Base-by-base conservation (phyloP, 768 basidiomycete species). In the Hydnomerulius pinastri region DNA sequence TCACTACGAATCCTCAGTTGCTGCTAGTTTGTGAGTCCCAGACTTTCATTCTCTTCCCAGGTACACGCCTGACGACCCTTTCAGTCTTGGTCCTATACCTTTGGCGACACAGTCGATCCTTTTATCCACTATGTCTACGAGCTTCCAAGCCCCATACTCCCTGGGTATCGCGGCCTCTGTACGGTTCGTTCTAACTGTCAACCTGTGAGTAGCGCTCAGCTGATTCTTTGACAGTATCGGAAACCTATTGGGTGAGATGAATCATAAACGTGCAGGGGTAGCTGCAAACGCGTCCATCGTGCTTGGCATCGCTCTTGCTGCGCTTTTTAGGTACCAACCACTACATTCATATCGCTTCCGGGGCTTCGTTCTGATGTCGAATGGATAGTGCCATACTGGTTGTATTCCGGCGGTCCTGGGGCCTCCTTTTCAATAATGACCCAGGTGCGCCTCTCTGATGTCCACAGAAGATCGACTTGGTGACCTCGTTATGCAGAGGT, bases 71-170 rank as follows among this genome's bases (percentile, higher is more conserved):
- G 50, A 46, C 58, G 17, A 58, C 63, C 60, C 62, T 18, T 47
- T 35, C 50, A 87, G 87, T 27, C 71, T 94, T 2, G 90, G 93
- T 1, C 87, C 93, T 2, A 78, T 81, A 3, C 76, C 81, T 13
- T 77, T 98, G 2, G 95, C 94, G 0, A 83, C 90, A 0, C 92
- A 97, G 64, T 90, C 88, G 2, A 84, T 96, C 1, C 76, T 96
- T 9, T 75, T 86, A 36, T 84, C 80, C 13, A 88, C 86, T 21
- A 78, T 81, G 17, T 89, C 85, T 0, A 83, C 81, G 2, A 83
- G 83, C 1, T 93, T 80, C 68, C 90, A 93, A 65, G 85, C 86
- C 2, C 90, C 91, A 1, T 90, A 83, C 57, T 82, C 90, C 0
- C 66, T 96, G 35, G 78, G 86, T 50, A 82, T 93, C 3, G 92